These are phyloP conservation scores for Setaria viridis DNA, from an alignment of 202 grass and related monocot species.

Conservation along the genomic window DNA sequence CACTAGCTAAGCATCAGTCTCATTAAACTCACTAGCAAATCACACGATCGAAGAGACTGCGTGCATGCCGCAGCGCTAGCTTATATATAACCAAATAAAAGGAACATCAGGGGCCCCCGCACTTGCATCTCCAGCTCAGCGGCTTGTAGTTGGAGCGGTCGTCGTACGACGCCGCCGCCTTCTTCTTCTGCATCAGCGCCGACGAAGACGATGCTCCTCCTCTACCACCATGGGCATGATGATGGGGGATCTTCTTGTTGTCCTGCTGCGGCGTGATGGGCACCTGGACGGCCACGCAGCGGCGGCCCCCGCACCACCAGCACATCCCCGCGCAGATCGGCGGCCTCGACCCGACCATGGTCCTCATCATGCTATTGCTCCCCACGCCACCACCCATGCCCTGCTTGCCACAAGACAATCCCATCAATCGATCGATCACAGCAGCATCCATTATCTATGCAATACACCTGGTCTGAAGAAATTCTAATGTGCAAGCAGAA, in stretches of 20 bases:
- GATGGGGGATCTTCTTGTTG: background rate
- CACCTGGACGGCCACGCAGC: constrained; percentile 69
- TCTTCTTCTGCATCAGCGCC: background rate
- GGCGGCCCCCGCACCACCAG: constrained; percentile 44
- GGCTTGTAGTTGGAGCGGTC: constrained; percentile 77
- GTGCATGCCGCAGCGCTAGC: too few relatives aligned
- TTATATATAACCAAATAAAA: too few relatives aligned
- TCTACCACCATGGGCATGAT: background rate
- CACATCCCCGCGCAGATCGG: constrained; percentile 69
- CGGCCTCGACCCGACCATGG: constrained; percentile 54
- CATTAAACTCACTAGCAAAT: too few relatives aligned
- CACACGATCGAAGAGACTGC: too few relatives aligned
- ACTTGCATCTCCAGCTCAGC: constrained; percentile 76
- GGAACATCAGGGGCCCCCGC: background rate
- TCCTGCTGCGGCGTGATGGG: constrained; percentile 49
- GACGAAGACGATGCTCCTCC: background rate
- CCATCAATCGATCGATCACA: too few relatives aligned
- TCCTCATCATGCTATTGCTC: background rate
- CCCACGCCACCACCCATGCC: background rate
- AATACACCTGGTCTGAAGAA: too few relatives aligned
- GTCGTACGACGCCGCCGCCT: constrained; percentile 37
- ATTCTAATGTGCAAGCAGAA: too few relatives aligned
- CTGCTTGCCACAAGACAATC: background rate
- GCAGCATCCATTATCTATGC: too few relatives aligned
- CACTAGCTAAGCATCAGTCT: too few relatives aligned